These are phyloP conservation scores for Thuidium tamariscinum DNA, from an alignment of 225 moss, liverwort and hornwort genomes.

Conservation along the genomic window DNA sequence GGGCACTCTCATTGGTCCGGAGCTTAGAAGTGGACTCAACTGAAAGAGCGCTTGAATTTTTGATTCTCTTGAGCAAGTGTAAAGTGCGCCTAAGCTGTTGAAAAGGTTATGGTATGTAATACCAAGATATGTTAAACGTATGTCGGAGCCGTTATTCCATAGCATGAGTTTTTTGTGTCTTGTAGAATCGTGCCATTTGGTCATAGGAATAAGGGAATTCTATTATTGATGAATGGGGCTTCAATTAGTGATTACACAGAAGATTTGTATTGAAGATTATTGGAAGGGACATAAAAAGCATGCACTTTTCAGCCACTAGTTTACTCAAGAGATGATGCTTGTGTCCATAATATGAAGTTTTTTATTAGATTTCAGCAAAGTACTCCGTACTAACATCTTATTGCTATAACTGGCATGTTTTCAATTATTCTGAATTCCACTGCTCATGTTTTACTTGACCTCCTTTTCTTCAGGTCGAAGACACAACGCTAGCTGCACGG, in stretches of 20 bases:
- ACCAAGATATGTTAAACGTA: too few relatives aligned
- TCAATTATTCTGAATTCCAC: neutral
- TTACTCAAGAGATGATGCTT: neutral
- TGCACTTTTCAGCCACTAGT: neutral
- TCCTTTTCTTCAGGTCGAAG: neutral
- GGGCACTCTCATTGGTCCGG: neutral
- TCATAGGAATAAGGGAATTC: neutral
- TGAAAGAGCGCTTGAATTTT: neutral
- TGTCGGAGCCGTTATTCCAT: neutral
- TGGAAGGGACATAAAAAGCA: neutral
- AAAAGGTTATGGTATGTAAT: neutral
- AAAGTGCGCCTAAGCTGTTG: too few relatives aligned
- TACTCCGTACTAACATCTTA: neutral
- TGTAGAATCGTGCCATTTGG: neutral
- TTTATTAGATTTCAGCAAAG: neutral
- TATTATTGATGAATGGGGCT: neutral
- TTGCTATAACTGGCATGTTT: neutral
- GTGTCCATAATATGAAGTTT: neutral
- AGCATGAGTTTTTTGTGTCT: neutral
- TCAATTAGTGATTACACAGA: too few relatives aligned
- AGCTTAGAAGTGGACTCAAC: neutral
- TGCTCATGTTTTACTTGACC: neutral
- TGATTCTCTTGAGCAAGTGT: neutral
- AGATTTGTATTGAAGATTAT: neutral
- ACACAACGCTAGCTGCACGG: slow-evolving; percentile 23